These are phyloP conservation scores for Pouteria glomerata DNA, from an alignment of 148 eudicot genomes.

Conservation along the genomic window DNA sequence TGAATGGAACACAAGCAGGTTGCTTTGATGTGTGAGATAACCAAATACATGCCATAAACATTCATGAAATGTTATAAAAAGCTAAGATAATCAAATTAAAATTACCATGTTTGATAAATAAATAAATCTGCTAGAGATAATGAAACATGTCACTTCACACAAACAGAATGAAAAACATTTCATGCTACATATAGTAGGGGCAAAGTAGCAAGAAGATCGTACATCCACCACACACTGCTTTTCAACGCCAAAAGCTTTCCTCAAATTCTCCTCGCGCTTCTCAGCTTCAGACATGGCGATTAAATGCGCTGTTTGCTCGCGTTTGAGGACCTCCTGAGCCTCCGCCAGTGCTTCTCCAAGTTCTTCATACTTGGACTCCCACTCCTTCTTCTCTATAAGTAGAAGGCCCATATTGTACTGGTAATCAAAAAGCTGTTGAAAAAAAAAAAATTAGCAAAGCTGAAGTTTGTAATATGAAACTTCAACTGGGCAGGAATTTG, in stretches of 20 bases:
- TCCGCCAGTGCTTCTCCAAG: constrained; percentile 53
- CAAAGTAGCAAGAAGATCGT: constrained; percentile 18
- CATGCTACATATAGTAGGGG: neutral
- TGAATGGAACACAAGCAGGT: neutral
- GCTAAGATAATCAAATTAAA: neutral
- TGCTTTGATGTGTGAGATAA: too few relatives aligned
- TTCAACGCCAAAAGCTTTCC: constrained; percentile 58
- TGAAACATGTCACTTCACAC: neutral
- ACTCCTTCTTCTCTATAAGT: constrained; percentile 66
- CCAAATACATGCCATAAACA: neutral
- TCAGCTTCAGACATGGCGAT: constrained; percentile 71
- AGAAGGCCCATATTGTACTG: constrained; percentile 90
- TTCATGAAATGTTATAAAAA: neutral
- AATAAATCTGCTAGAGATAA: neutral
- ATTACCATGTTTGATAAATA: neutral
- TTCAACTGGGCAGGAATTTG: neutral
- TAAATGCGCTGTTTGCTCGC: constrained; percentile 68
- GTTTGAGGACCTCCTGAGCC: constrained; percentile 62
- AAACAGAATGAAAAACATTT: neutral
- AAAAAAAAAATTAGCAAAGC: neutral
- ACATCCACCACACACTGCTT: constrained; percentile 65
- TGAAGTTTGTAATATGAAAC: neutral
- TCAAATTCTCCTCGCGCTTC: constrained; percentile 66
- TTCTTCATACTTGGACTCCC: constrained; percentile 50
- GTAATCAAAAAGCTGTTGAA: constrained; percentile 67